Conservation (phyloP, 805 yeast genomes). For the Metschnikowia baotianmanensis region DNA sequence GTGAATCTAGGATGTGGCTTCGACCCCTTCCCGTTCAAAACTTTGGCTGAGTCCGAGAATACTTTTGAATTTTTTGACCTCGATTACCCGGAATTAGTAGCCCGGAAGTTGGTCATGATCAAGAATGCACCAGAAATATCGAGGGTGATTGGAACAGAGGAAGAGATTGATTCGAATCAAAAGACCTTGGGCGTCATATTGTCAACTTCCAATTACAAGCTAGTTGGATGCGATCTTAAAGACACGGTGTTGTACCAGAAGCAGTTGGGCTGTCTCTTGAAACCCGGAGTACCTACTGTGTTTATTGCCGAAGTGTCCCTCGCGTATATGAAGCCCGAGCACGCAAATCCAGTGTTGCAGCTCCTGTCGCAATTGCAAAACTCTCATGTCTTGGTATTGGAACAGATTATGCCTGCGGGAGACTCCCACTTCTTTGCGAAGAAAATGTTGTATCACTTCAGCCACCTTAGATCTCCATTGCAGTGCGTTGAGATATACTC, state of each 20-base stretch:
- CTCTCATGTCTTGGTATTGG: constrained; percentile 63
- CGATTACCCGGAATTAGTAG: constrained; percentile 70
- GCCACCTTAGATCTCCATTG: constrained; percentile 62
- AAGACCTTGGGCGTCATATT: constrained; percentile 21
- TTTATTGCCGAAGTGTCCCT: constrained; percentile 82
- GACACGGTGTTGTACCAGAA: constrained; percentile 37
- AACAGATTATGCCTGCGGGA: constrained; percentile 70
- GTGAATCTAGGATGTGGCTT: constrained; percentile 81
- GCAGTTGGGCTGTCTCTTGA: constrained; percentile 26
- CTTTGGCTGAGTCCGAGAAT: constrained; percentile 23
- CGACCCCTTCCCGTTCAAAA: constrained; percentile 43
- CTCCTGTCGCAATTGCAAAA: constrained; percentile 45
- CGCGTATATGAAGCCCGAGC: constrained; percentile 70
- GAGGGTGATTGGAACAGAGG: constrained; percentile 39
- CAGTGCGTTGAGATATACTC: constrained; percentile 62
- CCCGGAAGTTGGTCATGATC: constrained; percentile 54
- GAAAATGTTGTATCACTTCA: constrained; percentile 73
- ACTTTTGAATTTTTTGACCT: constrained; percentile 58
- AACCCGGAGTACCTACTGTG: constrained; percentile 42
- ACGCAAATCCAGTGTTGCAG: constrained; percentile 60
- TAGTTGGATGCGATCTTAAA: constrained; percentile 68
- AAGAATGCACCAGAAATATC: constrained; percentile 44
- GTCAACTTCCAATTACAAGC: constrained; percentile 38
- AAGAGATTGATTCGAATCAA: background rate
- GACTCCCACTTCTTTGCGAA: constrained; percentile 62